Conservation (phyloP, 139 green algal genomes). For the Chlorokybus atmophyticus region DNA sequence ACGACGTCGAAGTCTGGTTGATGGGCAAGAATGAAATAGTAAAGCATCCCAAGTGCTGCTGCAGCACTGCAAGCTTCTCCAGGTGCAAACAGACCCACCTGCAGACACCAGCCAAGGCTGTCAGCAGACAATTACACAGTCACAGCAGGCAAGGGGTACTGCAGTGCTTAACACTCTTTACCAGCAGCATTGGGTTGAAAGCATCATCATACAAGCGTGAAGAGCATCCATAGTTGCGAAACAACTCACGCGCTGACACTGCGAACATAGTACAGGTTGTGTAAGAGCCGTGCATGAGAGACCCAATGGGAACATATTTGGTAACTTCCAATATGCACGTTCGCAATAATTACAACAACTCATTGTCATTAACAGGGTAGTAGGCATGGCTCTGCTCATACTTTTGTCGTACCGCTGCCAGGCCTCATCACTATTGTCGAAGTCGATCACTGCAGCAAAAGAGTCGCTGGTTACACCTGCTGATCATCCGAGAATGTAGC, state of each 20-base stretch:
- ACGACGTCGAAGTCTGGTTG: conserved; percentile 26
- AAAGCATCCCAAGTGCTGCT: conserved; percentile 18
- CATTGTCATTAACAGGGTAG: too few species aligned
- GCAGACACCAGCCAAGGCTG: too few species aligned
- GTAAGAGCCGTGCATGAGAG: too few species aligned
- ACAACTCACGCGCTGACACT: conserved; percentile 23
- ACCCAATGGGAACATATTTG: too few species aligned
- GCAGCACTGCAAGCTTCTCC: conserved; percentile 21
- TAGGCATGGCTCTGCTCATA: conserved; percentile 4
- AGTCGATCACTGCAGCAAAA: conserved; percentile 13
- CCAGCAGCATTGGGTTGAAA: conserved; percentile 26
- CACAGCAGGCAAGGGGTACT: too few species aligned
- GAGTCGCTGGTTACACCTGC: too few species aligned
- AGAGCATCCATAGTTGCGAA: conserved; percentile 11
- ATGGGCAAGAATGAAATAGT: conserved; percentile 27
- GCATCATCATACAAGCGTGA: conserved; percentile 15
- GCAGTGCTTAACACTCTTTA: background rate
- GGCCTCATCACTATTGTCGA: conserved; percentile 17
- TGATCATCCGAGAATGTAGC: too few species aligned
- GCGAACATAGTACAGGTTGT: too few species aligned
- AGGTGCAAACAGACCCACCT: conserved; percentile 20
- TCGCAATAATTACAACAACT: too few species aligned
- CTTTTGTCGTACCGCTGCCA: conserved; percentile 12
- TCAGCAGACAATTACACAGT: too few species aligned
- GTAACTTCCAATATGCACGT: too few species aligned